Evolutionary conservation across 2,329 filamentous ascomycete species (phyloP), one percentile per base, ranked within the genome.

Genomic region (Penicillium sp.): DNA sequence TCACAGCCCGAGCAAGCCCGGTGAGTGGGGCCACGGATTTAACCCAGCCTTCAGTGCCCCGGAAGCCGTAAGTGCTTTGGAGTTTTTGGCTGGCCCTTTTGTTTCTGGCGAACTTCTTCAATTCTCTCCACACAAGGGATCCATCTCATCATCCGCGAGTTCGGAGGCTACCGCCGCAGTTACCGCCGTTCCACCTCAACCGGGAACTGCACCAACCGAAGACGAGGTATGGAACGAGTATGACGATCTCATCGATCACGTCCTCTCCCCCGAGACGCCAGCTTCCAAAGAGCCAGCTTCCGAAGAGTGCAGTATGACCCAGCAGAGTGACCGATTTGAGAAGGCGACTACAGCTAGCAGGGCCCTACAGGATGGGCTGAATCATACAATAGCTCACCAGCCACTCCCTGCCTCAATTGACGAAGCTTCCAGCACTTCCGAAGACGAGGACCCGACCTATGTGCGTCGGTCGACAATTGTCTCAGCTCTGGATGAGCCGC

Each of bases 191-290:
- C 73, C 86, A 24, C 85, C 86, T 0, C 71, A 74, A 3, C 75
- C 80, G 1, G 75, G 74, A 39, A 81, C 82, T 4, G 83, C 81
- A 0, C 76, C 84, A 4, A 81, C 74, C 1, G 87, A 94, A 55
- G 91, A 96, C 59, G 91, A 96, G 63, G 79, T 95, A 1, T 97
- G 91, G 91, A 84, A 90, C 44, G 91, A 95, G 68, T 96, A 94
- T 63, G 84, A 97, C 56, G 91, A 96, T 59, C 73, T 96, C 9
- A 79, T 96, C 46, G 86, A 87, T 45, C 84, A 88, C 48, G 77
- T 83, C 9, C 77, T 81, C 43, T 78, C 76, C 4, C 71, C 75
- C 6, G 68, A 67, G 33, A 57, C 55, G 34, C 53, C 51, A n/a
- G 59, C 49, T 41, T 48, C 58, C 5, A 52, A 60, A 18, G 49